Evolutionary conservation across 805 yeast genomes (phyloP), one percentile per base, ranked within the genome.

Genomic region (Yarrowia keelungensis): DNA sequence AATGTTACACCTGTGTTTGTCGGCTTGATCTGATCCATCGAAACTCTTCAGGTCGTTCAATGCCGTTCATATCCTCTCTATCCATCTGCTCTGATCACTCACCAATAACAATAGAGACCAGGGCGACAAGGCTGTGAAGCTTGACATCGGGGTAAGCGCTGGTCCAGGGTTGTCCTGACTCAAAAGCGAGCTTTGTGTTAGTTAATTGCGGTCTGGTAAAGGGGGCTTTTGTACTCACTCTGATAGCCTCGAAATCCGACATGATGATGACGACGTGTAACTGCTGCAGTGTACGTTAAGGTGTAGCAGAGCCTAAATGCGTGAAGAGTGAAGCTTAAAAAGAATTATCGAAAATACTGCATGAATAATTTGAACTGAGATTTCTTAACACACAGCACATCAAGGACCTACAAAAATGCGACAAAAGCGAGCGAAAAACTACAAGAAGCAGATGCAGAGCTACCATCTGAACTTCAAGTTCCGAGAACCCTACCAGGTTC

Each of bases 401-500:
- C 50, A 11, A 26, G 16, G 26, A n/a, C 15, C 26, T 7, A 5
- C 43, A 38, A 78, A 70, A 42, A 94, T 94, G 99, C 92, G 97
- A 83, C 97, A 94, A 80, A 94, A 93, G 79, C 85, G 99, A 79
- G 97, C 98, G 67, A 94, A 94, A 79, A 83, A 95, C 0, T 95
- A 95, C 79, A 88, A 94, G 78, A 94, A 94, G 82, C 97, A 91
- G 78, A 89, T 95, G 90, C 86, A 89, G 72, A 89, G 91, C 68
- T 89, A 92, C 74, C 84, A 86, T 72, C 90, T 92, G 76, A 85
- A 97, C 8, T 95, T 94, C 84, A 90, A 90, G 74, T 95, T 95
- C 82, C 86, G 97, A 77, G 92, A 90, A 71, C 99, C 99, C 2
- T 93, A 90, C 73, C 99, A 95, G 80, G 89, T 92, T 35, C 78